A percentile compares a stretch with the other conserved stretches of the same genome.
phyloP scores from a whole-genome alignment of 352 stramenopile species.

The Phytopythium kandeliae region DNA sequence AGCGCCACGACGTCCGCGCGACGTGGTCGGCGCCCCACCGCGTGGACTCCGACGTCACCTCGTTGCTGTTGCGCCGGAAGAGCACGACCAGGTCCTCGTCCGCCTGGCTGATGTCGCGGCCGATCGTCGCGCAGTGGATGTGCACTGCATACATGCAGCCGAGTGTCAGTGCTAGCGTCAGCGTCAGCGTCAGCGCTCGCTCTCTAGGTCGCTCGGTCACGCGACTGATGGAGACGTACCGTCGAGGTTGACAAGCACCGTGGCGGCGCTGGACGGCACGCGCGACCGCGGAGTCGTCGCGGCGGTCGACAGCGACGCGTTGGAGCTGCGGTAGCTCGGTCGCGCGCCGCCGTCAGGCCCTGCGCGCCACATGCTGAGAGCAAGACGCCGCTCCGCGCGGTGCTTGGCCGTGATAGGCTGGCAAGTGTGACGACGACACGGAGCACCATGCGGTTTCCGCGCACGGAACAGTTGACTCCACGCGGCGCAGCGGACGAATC shows the following conservation, averaged over 20 bases:
- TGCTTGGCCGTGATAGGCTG: too few species aligned
- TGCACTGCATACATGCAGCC: slow-evolving; percentile 46
- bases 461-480: too few species aligned
- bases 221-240: too few species aligned
- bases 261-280: slow-evolving; percentile 8
- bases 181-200: too few species aligned
- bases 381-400: too few species aligned
- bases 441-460: too few species aligned
- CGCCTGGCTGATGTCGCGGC: slow-evolving; percentile 59
- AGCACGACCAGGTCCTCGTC: slow-evolving; percentile 78
- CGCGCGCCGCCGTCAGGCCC: slow-evolving; percentile 5
- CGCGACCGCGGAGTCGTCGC: background rate
- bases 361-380: slow-evolving; percentile 1
- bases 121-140: slow-evolving; percentile 66
- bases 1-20: slow-evolving; percentile 60
- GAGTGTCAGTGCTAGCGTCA: too few species aligned
- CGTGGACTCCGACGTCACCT: slow-evolving; percentile 64
- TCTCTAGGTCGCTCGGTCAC: too few species aligned
- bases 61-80: slow-evolving; percentile 77
- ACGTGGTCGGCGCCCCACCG: slow-evolving; percentile 63
- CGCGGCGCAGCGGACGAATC: too few species aligned
- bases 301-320: slow-evolving; percentile 3
- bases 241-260: slow-evolving; percentile 69
- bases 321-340: slow-evolving; percentile 20
- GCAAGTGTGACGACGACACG: too few species aligned